Evolutionary conservation across 768 basidiomycete species (phyloP).

Genomic region (Lactarius deliciosus): DNA sequence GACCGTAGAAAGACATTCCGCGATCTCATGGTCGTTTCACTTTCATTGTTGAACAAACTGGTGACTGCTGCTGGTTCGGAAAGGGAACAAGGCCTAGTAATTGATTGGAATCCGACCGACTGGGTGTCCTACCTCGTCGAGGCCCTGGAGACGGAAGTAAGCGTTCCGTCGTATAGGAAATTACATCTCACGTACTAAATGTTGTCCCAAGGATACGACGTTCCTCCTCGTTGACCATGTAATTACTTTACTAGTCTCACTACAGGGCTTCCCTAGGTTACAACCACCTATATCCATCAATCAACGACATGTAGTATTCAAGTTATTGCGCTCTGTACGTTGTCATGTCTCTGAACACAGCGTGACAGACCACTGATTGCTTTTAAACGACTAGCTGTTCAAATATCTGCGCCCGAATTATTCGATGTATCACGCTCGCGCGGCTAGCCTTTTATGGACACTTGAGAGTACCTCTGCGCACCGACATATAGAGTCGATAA

Average conservation of each 20-base stretch:
- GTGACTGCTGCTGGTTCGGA: slow-evolving; percentile 42
- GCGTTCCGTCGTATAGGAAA: slow-evolving; percentile 21
- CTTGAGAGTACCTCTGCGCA: slow-evolving; percentile 56
- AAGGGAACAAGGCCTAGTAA: slow-evolving; percentile 35
- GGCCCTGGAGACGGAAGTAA: slow-evolving; percentile 56
- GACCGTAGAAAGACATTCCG: slow-evolving; percentile 40
- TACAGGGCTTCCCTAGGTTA: slow-evolving; percentile 24
- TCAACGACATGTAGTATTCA: slow-evolving; percentile 52
- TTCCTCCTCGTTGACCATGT: slow-evolving; percentile 29
- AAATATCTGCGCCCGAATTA: slow-evolving; percentile 66
- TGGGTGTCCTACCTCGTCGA: slow-evolving; percentile 64
- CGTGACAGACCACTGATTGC: slow-evolving; percentile 10
- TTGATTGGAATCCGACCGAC: slow-evolving; percentile 59
- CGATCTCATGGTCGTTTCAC: slow-evolving; percentile 51
- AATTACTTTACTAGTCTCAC: slow-evolving; percentile 23
- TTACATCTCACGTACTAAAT: slow-evolving; percentile 3
- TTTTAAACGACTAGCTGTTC: slow-evolving; percentile 50
- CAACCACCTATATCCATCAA: slow-evolving; percentile 42
- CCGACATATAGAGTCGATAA: slow-evolving; percentile 73
- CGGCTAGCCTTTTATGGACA: slow-evolving; percentile 81
- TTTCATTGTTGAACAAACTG: slow-evolving; percentile 54
- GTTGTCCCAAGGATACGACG: slow-evolving; percentile 23
- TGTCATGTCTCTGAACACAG: background rate
- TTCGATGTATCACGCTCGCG: slow-evolving; percentile 75
- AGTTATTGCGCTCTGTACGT: slow-evolving; percentile 56